Conservation (phyloP, 306 rosid genomes). For the Vicia faba region DNA sequence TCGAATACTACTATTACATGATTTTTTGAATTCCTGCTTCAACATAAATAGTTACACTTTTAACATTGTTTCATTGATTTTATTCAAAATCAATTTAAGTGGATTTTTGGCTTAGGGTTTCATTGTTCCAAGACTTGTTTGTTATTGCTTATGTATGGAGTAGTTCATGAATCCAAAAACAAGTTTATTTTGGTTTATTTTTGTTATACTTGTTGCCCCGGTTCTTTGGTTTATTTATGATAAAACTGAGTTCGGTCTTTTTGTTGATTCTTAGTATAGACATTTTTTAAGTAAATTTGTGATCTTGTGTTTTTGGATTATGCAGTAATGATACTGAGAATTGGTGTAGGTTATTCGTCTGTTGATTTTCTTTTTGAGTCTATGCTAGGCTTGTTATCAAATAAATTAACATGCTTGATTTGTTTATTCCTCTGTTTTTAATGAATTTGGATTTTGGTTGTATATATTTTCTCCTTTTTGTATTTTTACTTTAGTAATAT, state of each 20-base stretch:
- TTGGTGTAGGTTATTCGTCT: neutral
- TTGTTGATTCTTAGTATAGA: neutral
- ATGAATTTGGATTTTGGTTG: too few species aligned
- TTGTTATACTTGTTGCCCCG: neutral
- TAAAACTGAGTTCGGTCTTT: slow-evolving; percentile 11
- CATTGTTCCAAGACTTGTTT: slow-evolving; percentile 14
- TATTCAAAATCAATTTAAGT: too few species aligned
- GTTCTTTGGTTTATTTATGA: slow-evolving; percentile 14
- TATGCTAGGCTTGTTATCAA: neutral
- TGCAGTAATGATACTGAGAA: slow-evolving; percentile 32
- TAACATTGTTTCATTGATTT: too few species aligned
- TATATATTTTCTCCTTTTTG: too few species aligned
- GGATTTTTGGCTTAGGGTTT: too few species aligned
- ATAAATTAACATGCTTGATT: too few species aligned
- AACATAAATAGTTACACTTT: too few species aligned
- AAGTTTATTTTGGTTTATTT: neutral
- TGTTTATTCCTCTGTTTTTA: too few species aligned
- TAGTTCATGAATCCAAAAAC: slow-evolving; percentile 29
- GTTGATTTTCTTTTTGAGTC: slow-evolving; percentile 4
- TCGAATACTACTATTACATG: too few species aligned
- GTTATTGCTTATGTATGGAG: slow-evolving; percentile 12
- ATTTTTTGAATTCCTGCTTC: too few species aligned
- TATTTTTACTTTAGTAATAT: too few species aligned
- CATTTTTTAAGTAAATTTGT: too few species aligned
- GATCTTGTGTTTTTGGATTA: slow-evolving; percentile 31